These are phyloP conservation scores for Aspergillus niger DNA, from an alignment of 2,329 filamentous ascomycete genomes.

Conservation along the genomic window DNA sequence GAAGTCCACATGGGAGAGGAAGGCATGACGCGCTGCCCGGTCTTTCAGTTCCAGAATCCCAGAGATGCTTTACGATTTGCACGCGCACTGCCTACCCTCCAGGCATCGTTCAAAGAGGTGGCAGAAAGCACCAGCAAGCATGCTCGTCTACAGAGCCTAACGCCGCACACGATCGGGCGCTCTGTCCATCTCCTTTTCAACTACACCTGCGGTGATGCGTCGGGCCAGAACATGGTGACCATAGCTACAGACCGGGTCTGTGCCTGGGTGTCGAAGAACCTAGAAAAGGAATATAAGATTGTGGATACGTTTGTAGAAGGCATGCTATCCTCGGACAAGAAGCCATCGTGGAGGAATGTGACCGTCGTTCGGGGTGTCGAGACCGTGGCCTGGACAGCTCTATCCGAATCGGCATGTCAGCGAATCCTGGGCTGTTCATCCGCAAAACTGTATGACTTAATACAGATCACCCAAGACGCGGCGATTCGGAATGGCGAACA, in stretches of 20 bases:
- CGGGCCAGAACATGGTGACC: constrained; percentile 36
- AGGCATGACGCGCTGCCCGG: constrained; percentile 26
- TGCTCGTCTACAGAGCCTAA: constrained; percentile 11
- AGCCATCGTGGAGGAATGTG: constrained; percentile 28
- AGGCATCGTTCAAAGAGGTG: neutral
- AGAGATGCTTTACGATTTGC: constrained; percentile 24
- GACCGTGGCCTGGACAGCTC: constrained; percentile 29
- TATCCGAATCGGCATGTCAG: constrained; percentile 21
- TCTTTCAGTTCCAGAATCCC: constrained; percentile 26
- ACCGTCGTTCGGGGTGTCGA: constrained; percentile 25
- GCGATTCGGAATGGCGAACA: constrained; percentile 22
- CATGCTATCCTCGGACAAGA: constrained; percentile 30
- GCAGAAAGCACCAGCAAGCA: constrained; percentile 12
- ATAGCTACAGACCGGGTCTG: constrained; percentile 32
- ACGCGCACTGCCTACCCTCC: neutral
- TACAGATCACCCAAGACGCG: constrained; percentile 18
- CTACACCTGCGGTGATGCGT: constrained; percentile 31
- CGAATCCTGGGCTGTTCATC: constrained; percentile 22
- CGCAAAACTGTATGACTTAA: constrained; percentile 13
- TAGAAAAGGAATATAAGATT: neutral
- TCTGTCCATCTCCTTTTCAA: constrained; percentile 27
- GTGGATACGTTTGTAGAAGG: constrained; percentile 22
- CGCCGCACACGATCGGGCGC: constrained; percentile 24
- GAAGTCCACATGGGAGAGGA: constrained; percentile 24
- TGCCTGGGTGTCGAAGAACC: constrained; percentile 6